These are phyloP conservation scores for Dittrichia graveolens DNA, from an alignment of 129 eudicot species.

Conservation along the genomic window DNA sequence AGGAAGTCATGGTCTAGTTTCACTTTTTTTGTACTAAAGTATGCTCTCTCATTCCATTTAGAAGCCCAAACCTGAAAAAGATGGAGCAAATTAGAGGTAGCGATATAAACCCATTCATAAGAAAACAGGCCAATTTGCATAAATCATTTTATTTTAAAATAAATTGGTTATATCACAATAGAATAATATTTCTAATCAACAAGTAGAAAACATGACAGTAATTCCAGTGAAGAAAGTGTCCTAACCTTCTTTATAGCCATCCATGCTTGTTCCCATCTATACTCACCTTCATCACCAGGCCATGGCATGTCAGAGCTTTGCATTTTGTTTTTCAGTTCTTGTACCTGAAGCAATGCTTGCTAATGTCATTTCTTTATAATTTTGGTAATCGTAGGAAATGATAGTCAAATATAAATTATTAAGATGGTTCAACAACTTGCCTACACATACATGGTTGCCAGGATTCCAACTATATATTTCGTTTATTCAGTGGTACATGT, in stretches of 20 bases:
- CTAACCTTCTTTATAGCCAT: conserved; percentile 90
- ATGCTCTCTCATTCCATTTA: conserved; percentile 99
- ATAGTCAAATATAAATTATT: not conserved
- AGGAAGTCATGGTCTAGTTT: conserved; percentile 87
- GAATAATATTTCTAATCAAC: not conserved
- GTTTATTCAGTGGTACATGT: too few species aligned
- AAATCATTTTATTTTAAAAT: not conserved
- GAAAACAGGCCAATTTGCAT: not conserved
- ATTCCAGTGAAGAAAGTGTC: conserved; percentile 5
- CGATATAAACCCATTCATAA: not conserved
- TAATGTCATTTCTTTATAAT: conserved; percentile 20
- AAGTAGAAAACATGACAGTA: conserved; percentile 2
- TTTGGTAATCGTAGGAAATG: not conserved
- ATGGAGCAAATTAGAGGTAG: conserved; percentile 9
- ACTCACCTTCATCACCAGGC: conserved; percentile 97
- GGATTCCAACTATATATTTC: too few species aligned
- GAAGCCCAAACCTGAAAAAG: conserved; percentile 91
- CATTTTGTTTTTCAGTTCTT: conserved; percentile 82
- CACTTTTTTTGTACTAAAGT: conserved; percentile 89
- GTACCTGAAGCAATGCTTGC: conserved; percentile 50
- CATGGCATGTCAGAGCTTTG: conserved; percentile 93
- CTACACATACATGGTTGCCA: not conserved
- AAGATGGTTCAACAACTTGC: not conserved
- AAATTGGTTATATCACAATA: not conserved
- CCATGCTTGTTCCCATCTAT: conserved; percentile 99